These are phyloP conservation scores for Blastocystis hominis DNA, from an alignment of 352 stramenopile genomes.

Conservation along the genomic window DNA sequence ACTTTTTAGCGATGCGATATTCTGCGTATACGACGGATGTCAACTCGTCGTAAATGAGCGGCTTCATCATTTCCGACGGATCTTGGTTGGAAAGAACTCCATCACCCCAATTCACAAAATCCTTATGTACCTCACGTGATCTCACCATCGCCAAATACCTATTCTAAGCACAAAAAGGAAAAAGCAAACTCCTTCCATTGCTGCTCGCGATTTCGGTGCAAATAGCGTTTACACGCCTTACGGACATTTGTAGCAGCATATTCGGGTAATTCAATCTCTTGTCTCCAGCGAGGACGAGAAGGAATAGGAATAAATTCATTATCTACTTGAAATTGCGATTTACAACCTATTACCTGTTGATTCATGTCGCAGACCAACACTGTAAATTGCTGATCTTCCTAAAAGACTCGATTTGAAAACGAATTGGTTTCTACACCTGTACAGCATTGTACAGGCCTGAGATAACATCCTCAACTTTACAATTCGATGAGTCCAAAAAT, in stretches of 20 bases:
- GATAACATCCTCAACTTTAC: not conserved
- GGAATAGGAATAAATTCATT: not conserved
- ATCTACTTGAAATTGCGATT: not conserved
- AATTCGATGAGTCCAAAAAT: not conserved
- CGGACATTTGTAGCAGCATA: constrained; percentile 1
- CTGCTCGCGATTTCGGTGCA: not conserved
- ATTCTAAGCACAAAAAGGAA: not conserved
- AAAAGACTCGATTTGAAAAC: not conserved
- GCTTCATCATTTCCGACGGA: not conserved
- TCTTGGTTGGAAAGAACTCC: not conserved
- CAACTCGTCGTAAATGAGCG: constrained; percentile 29
- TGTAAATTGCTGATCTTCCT: not conserved
- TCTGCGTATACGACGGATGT: not conserved
- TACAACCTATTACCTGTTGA: not conserved
- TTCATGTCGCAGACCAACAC: not conserved
- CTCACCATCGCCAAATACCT: not conserved
- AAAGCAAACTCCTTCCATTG: constrained; percentile 16
- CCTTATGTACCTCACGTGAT: not conserved
- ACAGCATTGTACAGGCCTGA: not conserved
- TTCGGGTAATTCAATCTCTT: not conserved
- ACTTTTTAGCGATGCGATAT: constrained; percentile 35
- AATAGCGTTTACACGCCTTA: not conserved
- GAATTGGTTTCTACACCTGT: not conserved
- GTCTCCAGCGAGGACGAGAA: constrained; percentile 18
- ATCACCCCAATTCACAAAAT: constrained; percentile 38